Conservation (phyloP, 371 early-diverging fungal genomes). For the Basidiobolus heterosporus region DNA sequence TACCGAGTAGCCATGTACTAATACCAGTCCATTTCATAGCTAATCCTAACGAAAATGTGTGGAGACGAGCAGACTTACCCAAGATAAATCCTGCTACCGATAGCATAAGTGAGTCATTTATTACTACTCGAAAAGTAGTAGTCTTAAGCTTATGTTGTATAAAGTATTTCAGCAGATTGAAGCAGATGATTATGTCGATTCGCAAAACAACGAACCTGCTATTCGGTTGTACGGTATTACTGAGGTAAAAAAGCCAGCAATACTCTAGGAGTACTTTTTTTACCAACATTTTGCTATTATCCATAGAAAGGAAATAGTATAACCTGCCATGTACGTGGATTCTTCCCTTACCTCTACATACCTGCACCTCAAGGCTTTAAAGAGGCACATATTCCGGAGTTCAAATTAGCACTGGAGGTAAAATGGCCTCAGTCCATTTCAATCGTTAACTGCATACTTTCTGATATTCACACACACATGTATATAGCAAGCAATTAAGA, state of each 20-base stretch:
- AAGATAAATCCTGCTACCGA: too few species aligned
- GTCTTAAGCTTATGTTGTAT: neutral
- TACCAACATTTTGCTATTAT: neutral
- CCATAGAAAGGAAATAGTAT: conserved; percentile 64
- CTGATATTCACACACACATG: neutral
- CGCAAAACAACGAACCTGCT: conserved; percentile 24
- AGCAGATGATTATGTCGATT: conserved; percentile 58
- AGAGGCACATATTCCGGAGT: conserved; percentile 30
- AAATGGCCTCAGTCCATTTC: conserved; percentile 6
- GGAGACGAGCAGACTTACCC: too few species aligned
- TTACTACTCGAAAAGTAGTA: too few species aligned
- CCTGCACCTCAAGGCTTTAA: conserved; percentile 69
- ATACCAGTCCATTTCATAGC: too few species aligned
- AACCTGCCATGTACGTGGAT: conserved; percentile 81
- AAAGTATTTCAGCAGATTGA: conserved; percentile 89
- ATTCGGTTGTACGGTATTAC: conserved; percentile 82
- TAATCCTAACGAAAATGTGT: too few species aligned
- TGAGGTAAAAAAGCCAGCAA: conserved; percentile 27
- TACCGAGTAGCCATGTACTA: too few species aligned
- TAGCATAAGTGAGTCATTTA: too few species aligned
- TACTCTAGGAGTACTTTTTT: neutral
- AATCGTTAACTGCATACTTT: neutral
- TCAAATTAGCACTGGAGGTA: conserved; percentile 42
- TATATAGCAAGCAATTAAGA: conserved; percentile 20
- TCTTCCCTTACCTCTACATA: conserved; percentile 91